Conservation (phyloP, 805 yeast species). For the Wickerhamomyces sydowiorum region DNA sequence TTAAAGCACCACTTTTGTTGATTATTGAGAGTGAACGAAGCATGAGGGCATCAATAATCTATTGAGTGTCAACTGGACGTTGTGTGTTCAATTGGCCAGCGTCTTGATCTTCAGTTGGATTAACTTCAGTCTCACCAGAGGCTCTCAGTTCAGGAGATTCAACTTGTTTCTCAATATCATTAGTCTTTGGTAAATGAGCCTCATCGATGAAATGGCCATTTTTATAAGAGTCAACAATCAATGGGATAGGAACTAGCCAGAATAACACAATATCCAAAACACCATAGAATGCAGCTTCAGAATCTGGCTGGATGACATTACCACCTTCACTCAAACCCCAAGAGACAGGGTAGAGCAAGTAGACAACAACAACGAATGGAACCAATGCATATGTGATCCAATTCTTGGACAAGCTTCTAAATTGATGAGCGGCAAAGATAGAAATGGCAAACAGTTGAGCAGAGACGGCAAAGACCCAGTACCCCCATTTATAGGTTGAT, state of each 20-base stretch:
- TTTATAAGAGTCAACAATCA: conserved; percentile 12
- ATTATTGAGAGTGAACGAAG: too few relatives aligned
- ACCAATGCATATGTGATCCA: conserved; percentile 4
- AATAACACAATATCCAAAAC: conserved; percentile 33
- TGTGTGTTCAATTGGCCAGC: neutral
- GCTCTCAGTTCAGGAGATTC: conserved; percentile 21
- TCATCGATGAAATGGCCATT: conserved; percentile 12
- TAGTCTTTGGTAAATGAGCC: conserved; percentile 3
- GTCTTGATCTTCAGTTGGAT: neutral
- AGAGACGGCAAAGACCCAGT: conserved; percentile 47
- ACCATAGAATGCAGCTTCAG: conserved; percentile 52
- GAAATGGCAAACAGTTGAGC: conserved; percentile 35
- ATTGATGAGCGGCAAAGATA: neutral
- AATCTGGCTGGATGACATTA: conserved; percentile 45
- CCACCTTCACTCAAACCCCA: conserved; percentile 57
- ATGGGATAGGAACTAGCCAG: neutral
- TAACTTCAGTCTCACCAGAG: conserved; percentile 29
- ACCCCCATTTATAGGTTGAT: conserved; percentile 65
- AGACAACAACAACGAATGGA: conserved; percentile 27
- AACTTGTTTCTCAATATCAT: conserved; percentile 1
- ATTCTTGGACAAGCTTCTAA: conserved; percentile 4
- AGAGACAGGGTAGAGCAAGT: conserved; percentile 36
- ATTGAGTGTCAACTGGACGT: neutral
- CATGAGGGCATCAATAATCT: neutral
- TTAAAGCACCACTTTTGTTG: too few relatives aligned